A percentile compares a stretch with the other conserved stretches of the same genome.
Evolutionary conservation across 306 rosid genomes (phyloP).

Genomic region (Pachyrhizus erosus): DNA sequence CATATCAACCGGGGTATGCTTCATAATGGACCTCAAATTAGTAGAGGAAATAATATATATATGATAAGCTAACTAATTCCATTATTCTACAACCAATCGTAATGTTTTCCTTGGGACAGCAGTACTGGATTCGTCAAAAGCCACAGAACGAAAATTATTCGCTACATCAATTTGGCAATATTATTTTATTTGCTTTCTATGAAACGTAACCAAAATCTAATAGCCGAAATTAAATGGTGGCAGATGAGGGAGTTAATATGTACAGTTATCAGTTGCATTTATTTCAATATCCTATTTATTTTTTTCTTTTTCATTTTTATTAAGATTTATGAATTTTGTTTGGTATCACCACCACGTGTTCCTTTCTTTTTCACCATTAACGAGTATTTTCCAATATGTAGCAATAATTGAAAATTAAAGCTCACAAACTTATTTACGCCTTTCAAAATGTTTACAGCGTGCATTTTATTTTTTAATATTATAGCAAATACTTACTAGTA

Average conservation of each 20-base stretch:
- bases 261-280: conserved; percentile 52
- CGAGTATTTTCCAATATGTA: not conserved
- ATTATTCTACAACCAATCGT: not conserved
- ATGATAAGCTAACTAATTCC: not conserved
- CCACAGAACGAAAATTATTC: not conserved
- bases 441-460: not conserved
- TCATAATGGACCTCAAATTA: not conserved
- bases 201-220: not conserved
- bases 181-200: not conserved
- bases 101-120: not conserved
- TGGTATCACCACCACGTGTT: not conserved
- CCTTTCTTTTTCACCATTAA: not conserved
- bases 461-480: not conserved
- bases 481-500: not conserved
- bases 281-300: conserved; percentile 8
- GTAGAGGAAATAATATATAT: not conserved
- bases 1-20: not conserved
- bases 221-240: conserved; percentile 44
- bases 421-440: not conserved
- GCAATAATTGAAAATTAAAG: conserved; percentile 22
- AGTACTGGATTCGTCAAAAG: not conserved
- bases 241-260: conserved; percentile 45
- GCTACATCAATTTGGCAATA: not conserved
- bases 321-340: not conserved
- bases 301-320: not conserved